Evolutionary conservation across 2,329 filamentous ascomycete species (phyloP), one percentile per base, ranked within the genome.

Genomic region (Tricladium varicosporioides): DNA sequence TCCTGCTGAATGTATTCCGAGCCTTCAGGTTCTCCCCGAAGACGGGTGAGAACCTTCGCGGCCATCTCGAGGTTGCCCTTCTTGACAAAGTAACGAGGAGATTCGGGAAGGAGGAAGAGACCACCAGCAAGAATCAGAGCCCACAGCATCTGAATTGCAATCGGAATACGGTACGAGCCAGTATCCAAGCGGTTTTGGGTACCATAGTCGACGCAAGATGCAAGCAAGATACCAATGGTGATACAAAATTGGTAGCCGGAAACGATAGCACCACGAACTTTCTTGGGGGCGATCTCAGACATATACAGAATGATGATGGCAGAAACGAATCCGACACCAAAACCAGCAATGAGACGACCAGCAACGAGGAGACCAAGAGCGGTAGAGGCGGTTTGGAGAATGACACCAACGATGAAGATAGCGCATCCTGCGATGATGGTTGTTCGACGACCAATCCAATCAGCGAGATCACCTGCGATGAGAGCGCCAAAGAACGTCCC

Each of bases 81-180:
- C 80, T 90, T 91, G 75, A 96, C 88, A 69, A 83, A 93, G 80
- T 86, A 95, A 69, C 91, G 87, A 50, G 91, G 91, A 0, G 90
- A 93, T 72, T 95, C 91, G 57, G 91, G 91, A 7, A 96, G 85
- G 68, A 91, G 73, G 64, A 92, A 73, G 27, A 95, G 82, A 68
- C 91, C 91, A 48, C 68, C 70, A 36, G 75, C 89, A 16, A 96
- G 85, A 63, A 95, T 87, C 43, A 92, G 22, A 49, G 88, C 90
- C 87, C 89, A 95, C 56, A 84, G 74, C 74, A 92, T 89, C 76
- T 96, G 91, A 52, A 96, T 78, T 50, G 74, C 83, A 66, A 95
- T 92, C 54, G 89, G 88, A 58, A 95, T 91, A 63, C 91, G 87
- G 80, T 92, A 94, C 1, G 85, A 84, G 62, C 81, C 81, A 7